A percentile compares a stretch with the other conserved stretches of the same genome.
Evolutionary conservation across 495 filamentous ascomycete species (phyloP).

Genomic region (Neurospora pannonica): DNA sequence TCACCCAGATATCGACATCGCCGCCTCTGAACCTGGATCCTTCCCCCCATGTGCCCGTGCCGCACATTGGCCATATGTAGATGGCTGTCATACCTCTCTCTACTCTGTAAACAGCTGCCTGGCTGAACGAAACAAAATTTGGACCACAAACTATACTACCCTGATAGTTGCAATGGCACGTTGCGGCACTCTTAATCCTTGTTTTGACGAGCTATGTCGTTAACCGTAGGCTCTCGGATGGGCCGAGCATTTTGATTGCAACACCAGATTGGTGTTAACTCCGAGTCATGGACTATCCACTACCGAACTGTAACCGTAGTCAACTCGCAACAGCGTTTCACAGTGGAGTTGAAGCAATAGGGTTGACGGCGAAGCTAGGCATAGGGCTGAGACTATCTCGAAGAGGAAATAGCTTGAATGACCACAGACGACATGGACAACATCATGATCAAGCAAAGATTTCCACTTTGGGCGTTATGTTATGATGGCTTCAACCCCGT

Average conservation of each 20-base stretch:
- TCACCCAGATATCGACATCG: background rate
- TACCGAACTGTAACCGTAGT: background rate
- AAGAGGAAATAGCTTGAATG: background rate
- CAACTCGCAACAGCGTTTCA: background rate
- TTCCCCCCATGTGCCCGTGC: background rate
- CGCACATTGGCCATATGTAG: background rate
- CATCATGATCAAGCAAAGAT: background rate
- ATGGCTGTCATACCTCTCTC: background rate
- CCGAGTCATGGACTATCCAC: background rate
- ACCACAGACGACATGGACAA: background rate
- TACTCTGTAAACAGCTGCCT: background rate
- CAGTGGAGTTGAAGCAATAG: background rate
- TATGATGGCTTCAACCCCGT: background rate
- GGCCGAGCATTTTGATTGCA: background rate
- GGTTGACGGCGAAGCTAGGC: background rate
- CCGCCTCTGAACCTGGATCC: background rate
- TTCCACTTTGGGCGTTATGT: background rate
- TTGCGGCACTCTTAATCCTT: background rate
- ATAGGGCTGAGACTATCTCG: background rate
- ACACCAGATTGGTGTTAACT: background rate
- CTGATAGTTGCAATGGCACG: background rate
- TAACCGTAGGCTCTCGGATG: background rate
- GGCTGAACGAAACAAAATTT: background rate
- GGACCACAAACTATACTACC: background rate
- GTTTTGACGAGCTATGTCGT: background rate